Base-by-base conservation (phyloP, 2,329 filamentous ascomycete species). In the Aspergillus aculeatinus region DNA sequence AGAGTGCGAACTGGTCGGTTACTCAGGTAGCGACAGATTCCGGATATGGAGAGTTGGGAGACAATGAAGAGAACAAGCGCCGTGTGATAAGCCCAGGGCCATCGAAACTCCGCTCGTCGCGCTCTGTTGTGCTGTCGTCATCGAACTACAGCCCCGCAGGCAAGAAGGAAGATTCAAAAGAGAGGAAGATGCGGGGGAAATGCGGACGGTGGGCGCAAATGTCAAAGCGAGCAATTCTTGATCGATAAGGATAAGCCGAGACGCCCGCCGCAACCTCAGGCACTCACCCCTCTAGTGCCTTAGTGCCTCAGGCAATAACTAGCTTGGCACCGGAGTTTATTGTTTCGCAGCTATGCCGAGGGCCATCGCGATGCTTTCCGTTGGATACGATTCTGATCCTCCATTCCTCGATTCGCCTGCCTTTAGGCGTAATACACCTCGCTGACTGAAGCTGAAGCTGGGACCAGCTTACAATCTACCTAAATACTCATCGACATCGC, bases 221-320 rank as follows among this genome's bases (percentile, higher is more conserved):
- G 48, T 50, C 48, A n/a, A n/a, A 29, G 29, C 23, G 48, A 47
- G 39, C 25, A 47, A 55, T 48, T 33, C 39, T 48, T 10, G 23
- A 50, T 48, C n/a, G 27, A 25, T 33, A 35, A 21, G 31, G 53
- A 55, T 55, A 55, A 55, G 53, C 53, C 39, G 53, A 47, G 42
- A 31, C 25, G 44, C 11, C 10, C 23, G 19, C 12, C n/a, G 27
- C 14, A 23, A 31, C 55, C 55, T 51, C 55, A 57, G 55, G 55
- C 55, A 57, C 29, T 7, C 14, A 25, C 21, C 33, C 23, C n/a
- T 44, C 23, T 0, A 7, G 16, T 33, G 39, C 42, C 42, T 33
- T 31, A 4, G 10, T 51, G 48, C 55, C 55, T 57, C 5, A 51
- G 55, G 55, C 55, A 10, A 9, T 9, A 21, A 7, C 21, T 2